Conservation (phyloP, 163 green algal genomes). For the Volvox carteri region DNA sequence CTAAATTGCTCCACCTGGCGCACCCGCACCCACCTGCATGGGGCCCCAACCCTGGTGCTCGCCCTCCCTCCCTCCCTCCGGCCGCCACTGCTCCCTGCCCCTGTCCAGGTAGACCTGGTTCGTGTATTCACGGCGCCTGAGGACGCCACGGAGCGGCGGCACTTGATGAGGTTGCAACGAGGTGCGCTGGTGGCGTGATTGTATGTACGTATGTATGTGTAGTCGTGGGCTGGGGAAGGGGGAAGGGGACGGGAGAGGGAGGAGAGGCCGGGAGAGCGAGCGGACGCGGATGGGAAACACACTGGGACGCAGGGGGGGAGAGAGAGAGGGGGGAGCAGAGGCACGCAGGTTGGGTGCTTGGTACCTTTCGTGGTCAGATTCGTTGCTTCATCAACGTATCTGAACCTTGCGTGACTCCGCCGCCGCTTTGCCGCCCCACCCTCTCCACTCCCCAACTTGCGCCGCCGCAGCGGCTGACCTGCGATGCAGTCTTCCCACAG, state of each 20-base stretch:
- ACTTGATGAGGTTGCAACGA: constrained; percentile 37
- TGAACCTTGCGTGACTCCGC: background rate
- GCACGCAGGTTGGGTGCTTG: no score
- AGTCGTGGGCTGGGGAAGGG: background rate
- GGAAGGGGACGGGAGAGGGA: background rate
- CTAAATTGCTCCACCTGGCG: background rate
- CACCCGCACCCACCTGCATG: no score
- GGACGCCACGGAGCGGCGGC: constrained; percentile 15
- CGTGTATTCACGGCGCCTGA: constrained; percentile 20
- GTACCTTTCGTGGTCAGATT: background rate
- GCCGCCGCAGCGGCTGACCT: background rate
- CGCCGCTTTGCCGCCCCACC: background rate
- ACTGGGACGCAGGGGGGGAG: no score
- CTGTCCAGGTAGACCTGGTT: constrained; percentile 35
- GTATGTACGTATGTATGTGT: background rate
- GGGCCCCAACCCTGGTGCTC: background rate
- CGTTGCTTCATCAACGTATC: background rate
- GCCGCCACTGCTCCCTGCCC: background rate
- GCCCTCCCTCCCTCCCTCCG: no score
- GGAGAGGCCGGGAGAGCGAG: background rate
- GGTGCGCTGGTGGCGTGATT: background rate
- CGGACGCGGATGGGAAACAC: background rate
- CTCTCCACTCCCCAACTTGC: background rate
- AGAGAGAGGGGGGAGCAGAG: no score
- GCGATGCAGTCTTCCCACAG: background rate